phyloP scores from a whole-genome alignment of 768 basidiomycete species.

The Favolaschia claudopus region DNA sequence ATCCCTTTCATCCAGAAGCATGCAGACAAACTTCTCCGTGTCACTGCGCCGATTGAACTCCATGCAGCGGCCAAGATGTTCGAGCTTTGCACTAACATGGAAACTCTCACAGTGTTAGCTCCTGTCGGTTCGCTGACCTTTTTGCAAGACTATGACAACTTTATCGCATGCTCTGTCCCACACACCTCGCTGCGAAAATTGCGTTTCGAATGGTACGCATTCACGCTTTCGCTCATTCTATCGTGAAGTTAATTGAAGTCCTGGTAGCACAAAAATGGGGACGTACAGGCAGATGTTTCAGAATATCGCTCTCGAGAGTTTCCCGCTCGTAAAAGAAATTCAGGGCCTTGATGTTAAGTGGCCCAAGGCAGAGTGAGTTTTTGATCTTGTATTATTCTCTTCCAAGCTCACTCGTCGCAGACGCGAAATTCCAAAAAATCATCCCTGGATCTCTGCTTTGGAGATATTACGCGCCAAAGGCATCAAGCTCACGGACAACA shows the following conservation, averaged over 20 bases:
- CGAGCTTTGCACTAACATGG: not conserved
- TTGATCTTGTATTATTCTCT: not conserved
- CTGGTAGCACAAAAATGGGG: not conserved
- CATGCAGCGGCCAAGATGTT: not conserved
- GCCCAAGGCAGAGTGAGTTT: conserved; percentile 9
- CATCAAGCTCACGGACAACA: not conserved
- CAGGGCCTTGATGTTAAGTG: not conserved
- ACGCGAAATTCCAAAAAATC: not conserved
- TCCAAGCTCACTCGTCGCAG: not conserved
- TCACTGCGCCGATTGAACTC: not conserved
- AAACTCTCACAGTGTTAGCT: not conserved
- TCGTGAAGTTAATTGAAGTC: not conserved
- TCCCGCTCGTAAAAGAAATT: conserved; percentile 11
- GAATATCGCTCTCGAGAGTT: not conserved
- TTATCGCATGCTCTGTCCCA: not conserved
- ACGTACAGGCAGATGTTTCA: not conserved
- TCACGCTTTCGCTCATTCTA: not conserved
- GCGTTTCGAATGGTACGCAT: too few relatives aligned
- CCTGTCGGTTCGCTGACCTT: too few relatives aligned
- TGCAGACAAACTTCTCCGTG: not conserved
- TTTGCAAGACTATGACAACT: not conserved
- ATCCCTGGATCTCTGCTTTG: not conserved
- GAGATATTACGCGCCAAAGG: not conserved
- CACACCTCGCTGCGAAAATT: too few relatives aligned
- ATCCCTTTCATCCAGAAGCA: not conserved